Base-by-base conservation (phyloP, 345 rosid genomes). In the Carallia brachiata region DNA sequence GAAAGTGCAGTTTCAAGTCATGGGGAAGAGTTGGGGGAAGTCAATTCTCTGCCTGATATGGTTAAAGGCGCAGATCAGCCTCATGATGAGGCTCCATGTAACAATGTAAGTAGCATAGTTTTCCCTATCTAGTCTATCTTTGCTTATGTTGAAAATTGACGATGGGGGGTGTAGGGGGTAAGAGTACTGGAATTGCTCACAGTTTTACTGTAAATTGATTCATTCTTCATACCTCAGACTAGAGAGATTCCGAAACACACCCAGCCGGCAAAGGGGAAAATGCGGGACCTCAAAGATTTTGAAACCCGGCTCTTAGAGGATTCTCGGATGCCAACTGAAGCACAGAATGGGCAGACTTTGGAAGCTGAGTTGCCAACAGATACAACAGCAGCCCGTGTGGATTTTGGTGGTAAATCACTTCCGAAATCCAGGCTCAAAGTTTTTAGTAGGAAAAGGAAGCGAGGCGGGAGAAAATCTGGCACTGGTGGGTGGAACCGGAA, bases 391-490 rank as follows among this genome's bases (percentile, higher is more conserved):
- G 55, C 77, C 37, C 73, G 65, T 30, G 76, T 60, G 68, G 69
- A 69, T 59, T 80, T 68, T 16, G 73, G 73, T 19, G 71, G 57
- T 10, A 68, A 75, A 52, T 58, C 72, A 66, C 74, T 75, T 30
- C 78, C 84, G 23, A 65, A 85, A 71, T 73, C 85, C 63, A 77
- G 83, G 80, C 72, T 80, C 57, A 83, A 80, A 70, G 65, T 57
- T 67, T 72, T 77, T 32, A 87, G 70, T 52, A 85, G 80, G 72
- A 86, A 80, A 83, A 75, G 83, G 72, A 85, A 78, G 75, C 68
- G 85, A 69, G 86, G 88, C 5, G 86, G 80, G 72, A 71, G 85
- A 71, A 84, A 78, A 70, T 65, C 85, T 50, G 82, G 81, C 66
- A 39, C 73, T 9, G 53, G 74, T 61, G 78, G 74, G 52, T 63